A percentile compares a stretch with the other conserved stretches of the same genome.
phyloP scores from a whole-genome alignment of 2,329 filamentous ascomycete species.

The Exophiala oligosperma region DNA sequence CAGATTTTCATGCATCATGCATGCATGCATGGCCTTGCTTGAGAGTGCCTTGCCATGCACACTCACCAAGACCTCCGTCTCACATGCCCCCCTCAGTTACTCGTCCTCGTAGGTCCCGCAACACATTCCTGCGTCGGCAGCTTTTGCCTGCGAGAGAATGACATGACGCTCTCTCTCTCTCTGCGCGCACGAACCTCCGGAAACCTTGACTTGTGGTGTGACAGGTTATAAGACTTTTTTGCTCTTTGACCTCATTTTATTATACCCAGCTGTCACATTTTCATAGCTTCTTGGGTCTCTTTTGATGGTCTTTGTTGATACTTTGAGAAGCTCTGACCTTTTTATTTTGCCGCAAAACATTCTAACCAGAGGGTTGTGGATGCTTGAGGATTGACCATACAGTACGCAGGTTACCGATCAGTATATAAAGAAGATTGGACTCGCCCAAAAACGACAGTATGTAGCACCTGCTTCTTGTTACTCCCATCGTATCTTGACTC shows the following conservation, averaged over 20 bases:
- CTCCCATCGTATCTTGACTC: background rate
- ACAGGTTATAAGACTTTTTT: background rate
- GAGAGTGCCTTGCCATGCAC: too few relatives aligned
- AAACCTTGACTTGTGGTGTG: constrained; percentile 2
- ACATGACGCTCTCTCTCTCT: background rate
- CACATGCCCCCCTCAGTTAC: too few relatives aligned
- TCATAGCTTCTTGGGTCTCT: background rate
- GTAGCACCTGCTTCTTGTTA: background rate
- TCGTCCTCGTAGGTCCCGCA: too few relatives aligned
- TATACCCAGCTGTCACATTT: background rate
- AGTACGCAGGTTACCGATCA: too few relatives aligned
- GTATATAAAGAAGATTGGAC: too few relatives aligned
- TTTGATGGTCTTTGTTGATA: background rate
- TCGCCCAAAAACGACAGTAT: too few relatives aligned
- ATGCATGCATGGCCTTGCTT: background rate
- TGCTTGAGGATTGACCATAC: too few relatives aligned
- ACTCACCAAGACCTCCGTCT: too few relatives aligned
- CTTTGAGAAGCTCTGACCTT: background rate
- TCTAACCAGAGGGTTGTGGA: too few relatives aligned
- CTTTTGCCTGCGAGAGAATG: background rate
- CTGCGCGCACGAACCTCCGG: background rate
- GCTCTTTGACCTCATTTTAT: background rate
- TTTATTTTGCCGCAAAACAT: background rate
- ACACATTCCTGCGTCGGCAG: background rate
- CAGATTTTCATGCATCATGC: background rate